Base-by-base conservation (phyloP, 805 yeast genomes). In the Starmerella sp. region DNA sequence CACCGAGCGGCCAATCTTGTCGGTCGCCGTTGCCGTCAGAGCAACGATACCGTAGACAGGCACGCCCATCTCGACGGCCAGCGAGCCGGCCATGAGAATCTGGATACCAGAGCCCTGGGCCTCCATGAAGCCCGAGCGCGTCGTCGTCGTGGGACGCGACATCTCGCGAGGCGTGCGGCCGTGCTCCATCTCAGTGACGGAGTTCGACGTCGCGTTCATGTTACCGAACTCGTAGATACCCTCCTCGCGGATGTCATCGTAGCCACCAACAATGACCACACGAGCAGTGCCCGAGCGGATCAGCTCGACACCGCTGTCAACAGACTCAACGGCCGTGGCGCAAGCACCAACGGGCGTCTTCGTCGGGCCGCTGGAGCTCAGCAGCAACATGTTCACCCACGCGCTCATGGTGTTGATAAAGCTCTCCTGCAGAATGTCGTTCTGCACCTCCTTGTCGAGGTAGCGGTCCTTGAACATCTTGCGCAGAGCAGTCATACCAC, bases 291-390 rank as follows among this genome's bases (percentile, higher is more conserved):
- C 96, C 50, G 89, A 76, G 64, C 87, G 73, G 66, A 93, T 89
- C 53, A 96, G 87, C 75, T 93, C 98, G 62, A 85, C 80, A 81
- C 97, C 99, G 66, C 81, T 79, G 71, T 93, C 99, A 62, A 93
- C 86, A 60, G 98, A 93, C 77, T 93, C 98, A 58, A 93, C 85
- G 54, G 98, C 93, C 62, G 99, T 93, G 51, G 99, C 99, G 79
- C 99, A 93, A 42, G 99, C 99, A 76, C 95, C 99, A 54, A 93
- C 98, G 52, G 99, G 97, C 32, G 99, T 95, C 79, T 90, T 90
- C 73, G 90, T 89, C 58, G 99, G 99, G 74, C 99, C 99, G 57
- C 97, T 88, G 6, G 97, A 85, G 15, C 97, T 91, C 59, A 93
- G 77, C 69, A 95, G 77, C 77, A 93, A 79, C 99, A 93, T 93